These are phyloP conservation scores for Leavenworthia alabamica DNA, from an alignment of 345 rosid genomes.

Conservation along the genomic window DNA sequence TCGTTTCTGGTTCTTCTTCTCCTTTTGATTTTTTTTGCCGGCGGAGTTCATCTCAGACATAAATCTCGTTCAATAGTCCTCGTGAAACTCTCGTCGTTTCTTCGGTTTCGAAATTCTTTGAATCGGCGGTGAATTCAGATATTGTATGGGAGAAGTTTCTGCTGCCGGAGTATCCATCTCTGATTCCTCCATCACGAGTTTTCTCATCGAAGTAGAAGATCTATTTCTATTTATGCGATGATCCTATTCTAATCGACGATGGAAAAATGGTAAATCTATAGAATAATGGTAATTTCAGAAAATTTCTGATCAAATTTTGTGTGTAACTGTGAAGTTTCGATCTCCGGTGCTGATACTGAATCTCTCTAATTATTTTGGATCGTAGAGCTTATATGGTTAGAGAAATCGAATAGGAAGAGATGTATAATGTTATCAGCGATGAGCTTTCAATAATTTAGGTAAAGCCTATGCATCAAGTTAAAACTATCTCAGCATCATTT, in stretches of 20 bases:
- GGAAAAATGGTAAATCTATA: constrained; percentile 36
- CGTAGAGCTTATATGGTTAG: constrained; percentile 3
- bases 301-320: not conserved
- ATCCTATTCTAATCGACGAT: constrained; percentile 34
- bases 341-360: not conserved
- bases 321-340: not conserved
- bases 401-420: constrained; percentile 13
- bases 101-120: constrained; percentile 35
- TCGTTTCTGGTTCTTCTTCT: not conserved
- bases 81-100: constrained; percentile 37
- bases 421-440: constrained; percentile 21
- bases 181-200: not conserved
- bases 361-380: not conserved
- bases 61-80: constrained; percentile 38
- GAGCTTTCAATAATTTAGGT: not conserved
- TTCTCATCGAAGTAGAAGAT: constrained; percentile 37
- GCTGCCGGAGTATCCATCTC: constrained; percentile 35
- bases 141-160: constrained; percentile 45
- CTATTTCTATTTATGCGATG: constrained; percentile 38
- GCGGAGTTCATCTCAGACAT: constrained; percentile 36
- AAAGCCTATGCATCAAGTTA: too few relatives aligned
- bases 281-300: not conserved
- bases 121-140: constrained; percentile 38
- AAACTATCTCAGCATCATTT: too few relatives aligned
- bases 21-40: constrained; percentile 9